Conservation (phyloP, 805 yeast species). For the Candida dajiaensis region DNA sequence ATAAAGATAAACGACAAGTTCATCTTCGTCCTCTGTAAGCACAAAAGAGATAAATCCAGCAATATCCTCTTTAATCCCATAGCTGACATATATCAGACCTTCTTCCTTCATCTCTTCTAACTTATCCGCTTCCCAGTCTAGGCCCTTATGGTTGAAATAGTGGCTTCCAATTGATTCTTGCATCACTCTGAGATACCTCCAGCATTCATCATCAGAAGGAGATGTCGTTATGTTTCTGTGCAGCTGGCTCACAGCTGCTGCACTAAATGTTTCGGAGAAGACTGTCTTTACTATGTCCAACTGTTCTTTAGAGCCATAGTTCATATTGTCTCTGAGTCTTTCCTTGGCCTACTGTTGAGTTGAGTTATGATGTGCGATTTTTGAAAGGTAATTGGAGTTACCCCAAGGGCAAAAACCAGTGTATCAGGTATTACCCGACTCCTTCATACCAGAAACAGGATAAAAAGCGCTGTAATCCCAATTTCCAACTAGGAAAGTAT, state of each 20-base stretch:
- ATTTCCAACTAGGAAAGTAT: too few relatives aligned
- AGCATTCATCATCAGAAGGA: neutral
- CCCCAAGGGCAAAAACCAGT: too few relatives aligned
- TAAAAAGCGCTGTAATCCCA: too few relatives aligned
- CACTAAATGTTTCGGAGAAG: neutral
- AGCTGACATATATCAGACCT: constrained; percentile 13
- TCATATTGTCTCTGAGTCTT: neutral
- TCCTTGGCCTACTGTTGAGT: neutral
- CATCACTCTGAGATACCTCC: constrained; percentile 7
- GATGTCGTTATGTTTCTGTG: neutral
- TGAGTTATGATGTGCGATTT: too few relatives aligned
- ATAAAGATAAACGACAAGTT: constrained; percentile 42
- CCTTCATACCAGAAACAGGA: too few relatives aligned
- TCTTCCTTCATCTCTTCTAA: constrained; percentile 37
- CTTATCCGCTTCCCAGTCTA: constrained; percentile 28
- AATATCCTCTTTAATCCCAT: constrained; percentile 11
- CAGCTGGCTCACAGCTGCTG: neutral
- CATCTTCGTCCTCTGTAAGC: constrained; percentile 34
- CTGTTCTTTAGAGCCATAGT: neutral
- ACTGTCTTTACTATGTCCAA: neutral
- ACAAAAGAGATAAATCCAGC: constrained; percentile 43
- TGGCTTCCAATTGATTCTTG: constrained; percentile 13
- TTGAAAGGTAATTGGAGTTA: too few relatives aligned
- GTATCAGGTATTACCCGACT: too few relatives aligned
- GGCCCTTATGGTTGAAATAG: constrained; percentile 14